phyloP scores from a whole-genome alignment of 176 grass and related monocot genomes.

The Puya raimondii region DNA sequence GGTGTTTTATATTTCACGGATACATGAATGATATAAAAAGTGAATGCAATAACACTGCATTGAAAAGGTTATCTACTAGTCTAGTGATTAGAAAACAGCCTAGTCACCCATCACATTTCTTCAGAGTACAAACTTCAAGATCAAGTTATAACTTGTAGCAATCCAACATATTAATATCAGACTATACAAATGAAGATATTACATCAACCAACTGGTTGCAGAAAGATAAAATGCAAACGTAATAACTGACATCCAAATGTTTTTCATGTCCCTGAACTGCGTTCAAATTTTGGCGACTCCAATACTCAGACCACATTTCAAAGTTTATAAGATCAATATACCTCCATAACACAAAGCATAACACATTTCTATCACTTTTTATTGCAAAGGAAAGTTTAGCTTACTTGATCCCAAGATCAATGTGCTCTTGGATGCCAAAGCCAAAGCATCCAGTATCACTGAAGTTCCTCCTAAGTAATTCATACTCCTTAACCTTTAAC shows the following conservation, averaged over 20 bases:
- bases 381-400: background rate
- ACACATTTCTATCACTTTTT: background rate
- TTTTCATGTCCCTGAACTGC: too few species aligned
- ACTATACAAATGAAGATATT: background rate
- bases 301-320: too few species aligned
- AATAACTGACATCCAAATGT: too few species aligned
- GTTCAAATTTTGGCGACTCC: too few species aligned
- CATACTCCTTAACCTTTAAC: constrained; percentile 86
- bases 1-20: too few species aligned
- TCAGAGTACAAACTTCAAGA: too few species aligned
- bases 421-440: constrained; percentile 85
- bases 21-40: too few species aligned
- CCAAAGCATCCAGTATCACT: constrained; percentile 81
- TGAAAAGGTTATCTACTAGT: too few species aligned
- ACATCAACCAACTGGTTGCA: background rate
- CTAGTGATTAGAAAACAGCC: too few species aligned
- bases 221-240: background rate
- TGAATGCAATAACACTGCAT: too few species aligned
- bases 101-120: too few species aligned
- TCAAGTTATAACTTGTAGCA: background rate
- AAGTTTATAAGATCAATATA: background rate
- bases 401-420: constrained; percentile 95
- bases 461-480: constrained; percentile 85
- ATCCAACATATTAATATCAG: background rate
- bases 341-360: background rate